Evolutionary conservation across 225 moss, liverwort and hornwort genomes (phyloP).

Genomic region (Pleurozium schreberi): DNA sequence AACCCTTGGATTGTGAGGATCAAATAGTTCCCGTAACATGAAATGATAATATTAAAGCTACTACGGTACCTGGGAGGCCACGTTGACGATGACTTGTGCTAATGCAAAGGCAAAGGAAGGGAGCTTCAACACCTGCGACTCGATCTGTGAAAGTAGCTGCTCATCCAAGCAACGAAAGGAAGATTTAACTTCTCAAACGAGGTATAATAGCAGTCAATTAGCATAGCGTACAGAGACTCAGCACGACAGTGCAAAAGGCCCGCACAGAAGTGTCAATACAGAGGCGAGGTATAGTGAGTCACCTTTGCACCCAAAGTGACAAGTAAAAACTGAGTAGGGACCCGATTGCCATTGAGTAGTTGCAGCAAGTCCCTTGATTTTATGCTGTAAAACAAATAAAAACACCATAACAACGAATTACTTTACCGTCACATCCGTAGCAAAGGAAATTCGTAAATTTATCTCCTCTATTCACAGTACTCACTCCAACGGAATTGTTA

Average conservation of each 20-base stretch:
- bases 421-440: not conserved
- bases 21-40: not conserved
- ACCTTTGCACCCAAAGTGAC: conserved; percentile 72
- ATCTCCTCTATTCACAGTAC: not conserved
- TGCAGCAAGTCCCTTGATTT: conserved; percentile 70
- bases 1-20: not conserved
- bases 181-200: not conserved
- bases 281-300: not conserved
- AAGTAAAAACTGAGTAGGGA: conserved; percentile 56
- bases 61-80: conserved; percentile 63
- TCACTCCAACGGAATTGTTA: not conserved
- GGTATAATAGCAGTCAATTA: not conserved
- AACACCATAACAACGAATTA: not conserved
- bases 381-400: conserved; percentile 33
- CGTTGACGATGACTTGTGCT: conserved; percentile 81
- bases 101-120: conserved; percentile 80
- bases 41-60: not conserved
- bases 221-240: not conserved
- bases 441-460: not conserved
- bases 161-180: conserved; percentile 2
- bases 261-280: not conserved
- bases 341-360: conserved; percentile 41
- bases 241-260: not conserved
- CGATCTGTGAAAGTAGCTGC: conserved; percentile 84
- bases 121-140: conserved; percentile 72